Evolutionary conservation across 2,329 filamentous ascomycete genomes (phyloP).

Genomic region (Paecilomyces sp.): DNA sequence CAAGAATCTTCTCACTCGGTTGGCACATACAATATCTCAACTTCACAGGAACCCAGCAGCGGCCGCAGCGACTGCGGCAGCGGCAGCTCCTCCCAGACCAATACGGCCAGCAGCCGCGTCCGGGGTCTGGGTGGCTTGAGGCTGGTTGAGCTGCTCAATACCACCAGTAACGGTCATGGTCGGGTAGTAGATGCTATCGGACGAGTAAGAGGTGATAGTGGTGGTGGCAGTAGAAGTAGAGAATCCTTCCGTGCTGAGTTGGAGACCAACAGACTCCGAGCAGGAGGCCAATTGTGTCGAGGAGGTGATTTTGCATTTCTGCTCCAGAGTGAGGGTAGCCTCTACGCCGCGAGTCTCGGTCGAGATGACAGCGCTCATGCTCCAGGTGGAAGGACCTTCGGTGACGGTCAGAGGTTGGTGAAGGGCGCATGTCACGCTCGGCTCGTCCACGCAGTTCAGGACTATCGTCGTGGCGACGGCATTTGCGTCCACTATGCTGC

Average conservation of each 20-base stretch:
- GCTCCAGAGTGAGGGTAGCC: constrained; percentile 3
- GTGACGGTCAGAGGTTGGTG: constrained; percentile 10
- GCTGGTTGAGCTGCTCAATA: constrained; percentile 9
- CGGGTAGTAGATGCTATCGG: constrained; percentile 7
- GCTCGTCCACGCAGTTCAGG: constrained; percentile 5
- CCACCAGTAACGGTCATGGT: constrained; percentile 11
- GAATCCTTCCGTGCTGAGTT: neutral
- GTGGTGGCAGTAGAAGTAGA: constrained; percentile 2
- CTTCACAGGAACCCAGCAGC: neutral
- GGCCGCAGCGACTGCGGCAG: constrained; percentile 32
- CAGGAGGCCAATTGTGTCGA: constrained; percentile 10
- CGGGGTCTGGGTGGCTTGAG: constrained; percentile 6
- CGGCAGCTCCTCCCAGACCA: constrained; percentile 14
- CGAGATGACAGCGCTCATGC: constrained; percentile 6
- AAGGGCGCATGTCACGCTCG: constrained; percentile 3
- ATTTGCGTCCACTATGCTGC: constrained; percentile 11
- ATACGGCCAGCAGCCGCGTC: constrained; percentile 4
- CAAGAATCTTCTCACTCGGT: neutral
- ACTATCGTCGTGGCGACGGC: constrained; percentile 11
- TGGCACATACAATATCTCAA: neutral
- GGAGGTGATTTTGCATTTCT: constrained; percentile 12
- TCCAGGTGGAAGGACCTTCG: constrained; percentile 13
- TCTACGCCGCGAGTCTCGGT: constrained; percentile 1
- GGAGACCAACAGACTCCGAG: constrained; percentile 3
- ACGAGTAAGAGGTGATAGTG: constrained; percentile 1